Evolutionary conservation across 768 basidiomycete species (phyloP).

Genomic region (Lactifluus volemus): DNA sequence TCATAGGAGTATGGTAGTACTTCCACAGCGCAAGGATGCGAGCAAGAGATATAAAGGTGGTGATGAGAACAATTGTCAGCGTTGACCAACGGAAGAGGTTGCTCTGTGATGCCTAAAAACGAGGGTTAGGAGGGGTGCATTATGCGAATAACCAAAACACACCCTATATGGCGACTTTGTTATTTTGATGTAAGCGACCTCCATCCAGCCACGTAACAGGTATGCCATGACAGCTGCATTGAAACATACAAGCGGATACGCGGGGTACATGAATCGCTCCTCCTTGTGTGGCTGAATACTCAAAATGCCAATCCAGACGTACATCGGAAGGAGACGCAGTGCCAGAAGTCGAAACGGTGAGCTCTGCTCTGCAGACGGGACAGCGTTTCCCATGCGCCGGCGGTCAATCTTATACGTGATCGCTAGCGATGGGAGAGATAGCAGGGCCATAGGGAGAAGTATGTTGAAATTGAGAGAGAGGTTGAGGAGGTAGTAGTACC

Average conservation of each 20-base stretch:
- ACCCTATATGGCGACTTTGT: conserved; percentile 86
- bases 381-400: conserved; percentile 57
- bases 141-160: conserved; percentile 23
- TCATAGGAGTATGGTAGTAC: conserved; percentile 89
- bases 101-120: conserved; percentile 62
- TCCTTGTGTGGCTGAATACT: conserved; percentile 89
- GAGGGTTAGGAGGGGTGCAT: conserved; percentile 1
- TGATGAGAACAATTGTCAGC: conserved; percentile 53
- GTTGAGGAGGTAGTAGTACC: conserved; percentile 81
- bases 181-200: conserved; percentile 58
- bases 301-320: conserved; percentile 83
- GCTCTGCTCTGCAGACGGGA: conserved; percentile 47
- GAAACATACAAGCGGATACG: conserved; percentile 85
- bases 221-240: conserved; percentile 89
- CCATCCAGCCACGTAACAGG: conserved; percentile 80
- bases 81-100: conserved; percentile 71
- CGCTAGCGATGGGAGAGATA: conserved; percentile 69
- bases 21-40: conserved; percentile 75
- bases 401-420: conserved; percentile 70
- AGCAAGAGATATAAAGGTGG: conserved; percentile 63
- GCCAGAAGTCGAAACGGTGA: conserved; percentile 74
- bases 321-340: conserved; percentile 77
- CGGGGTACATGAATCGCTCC: conserved; percentile 97
- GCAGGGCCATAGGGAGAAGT: conserved; percentile 67
- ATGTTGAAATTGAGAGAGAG: conserved; percentile 93